Evolutionary conservation across 208 protist species (phyloP).

Genomic region (Trypanosoma melophagium): DNA sequence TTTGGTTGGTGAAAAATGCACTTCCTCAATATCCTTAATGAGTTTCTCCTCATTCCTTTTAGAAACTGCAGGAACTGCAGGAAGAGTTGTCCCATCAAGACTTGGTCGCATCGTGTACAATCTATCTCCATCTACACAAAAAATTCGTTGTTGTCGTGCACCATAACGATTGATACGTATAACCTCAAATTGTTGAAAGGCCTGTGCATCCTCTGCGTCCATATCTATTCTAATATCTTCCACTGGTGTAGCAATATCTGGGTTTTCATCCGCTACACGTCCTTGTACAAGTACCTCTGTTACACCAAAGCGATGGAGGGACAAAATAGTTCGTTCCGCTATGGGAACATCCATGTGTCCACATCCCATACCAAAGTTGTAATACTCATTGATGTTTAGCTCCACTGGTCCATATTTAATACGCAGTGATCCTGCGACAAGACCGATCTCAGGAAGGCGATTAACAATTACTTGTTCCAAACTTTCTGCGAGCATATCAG

Average conservation of each 20-base stretch:
- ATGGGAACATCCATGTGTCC: slow-evolving; percentile 73
- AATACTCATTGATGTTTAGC: slow-evolving; percentile 86
- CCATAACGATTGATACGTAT: slow-evolving; percentile 80
- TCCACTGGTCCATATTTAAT: slow-evolving; percentile 83
- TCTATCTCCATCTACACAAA: slow-evolving; percentile 82
- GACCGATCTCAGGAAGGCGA: slow-evolving; percentile 57
- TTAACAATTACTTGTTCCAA: slow-evolving; percentile 65
- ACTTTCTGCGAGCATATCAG: slow-evolving; percentile 78
- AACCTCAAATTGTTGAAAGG: slow-evolving; percentile 87
- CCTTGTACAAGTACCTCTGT: slow-evolving; percentile 76
- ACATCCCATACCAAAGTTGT: slow-evolving; percentile 82
- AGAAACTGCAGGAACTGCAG: slow-evolving; percentile 29
- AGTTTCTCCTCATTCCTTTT: slow-evolving; percentile 61
- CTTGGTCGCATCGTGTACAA: slow-evolving; percentile 84
- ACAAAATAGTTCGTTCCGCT: slow-evolving; percentile 79
- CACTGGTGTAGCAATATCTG: slow-evolving; percentile 15
- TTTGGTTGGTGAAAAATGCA: slow-evolving; percentile 56
- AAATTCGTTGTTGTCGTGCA: slow-evolving; percentile 70
- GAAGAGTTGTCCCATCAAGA: too few relatives aligned
- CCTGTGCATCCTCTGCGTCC: slow-evolving; percentile 66
- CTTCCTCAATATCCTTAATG: slow-evolving; percentile 79
- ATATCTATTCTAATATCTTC: slow-evolving; percentile 84
- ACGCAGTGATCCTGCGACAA: slow-evolving; percentile 78
- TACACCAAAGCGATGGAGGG: slow-evolving; percentile 83
- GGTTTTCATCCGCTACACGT: slow-evolving; percentile 60